Conservation (phyloP, 139 green algal species). For the Micromonas commoda region DNA sequence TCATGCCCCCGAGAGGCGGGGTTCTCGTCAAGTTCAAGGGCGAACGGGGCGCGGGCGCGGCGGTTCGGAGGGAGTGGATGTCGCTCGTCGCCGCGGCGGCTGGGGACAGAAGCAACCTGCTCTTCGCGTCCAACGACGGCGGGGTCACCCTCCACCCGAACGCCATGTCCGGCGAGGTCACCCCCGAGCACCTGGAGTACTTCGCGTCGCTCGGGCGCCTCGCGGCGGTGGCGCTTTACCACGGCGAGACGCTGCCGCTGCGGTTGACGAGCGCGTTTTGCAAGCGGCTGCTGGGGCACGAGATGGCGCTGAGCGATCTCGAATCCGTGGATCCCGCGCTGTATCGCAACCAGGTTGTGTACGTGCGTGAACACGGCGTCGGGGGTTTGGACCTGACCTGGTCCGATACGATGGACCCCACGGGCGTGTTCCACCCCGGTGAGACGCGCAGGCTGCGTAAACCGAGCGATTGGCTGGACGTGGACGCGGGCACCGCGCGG, state of each 20-base stretch:
- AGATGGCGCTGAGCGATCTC: neutral
- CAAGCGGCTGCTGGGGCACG: neutral
- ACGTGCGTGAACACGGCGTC: neutral
- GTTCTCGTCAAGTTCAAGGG: neutral
- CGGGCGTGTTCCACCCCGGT: neutral
- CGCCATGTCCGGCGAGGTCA: neutral
- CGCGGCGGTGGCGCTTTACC: neutral
- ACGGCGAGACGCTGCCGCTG: constrained; percentile 2
- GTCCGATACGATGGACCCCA: neutral
- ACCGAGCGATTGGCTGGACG: too few species aligned
- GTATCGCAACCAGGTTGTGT: neutral
- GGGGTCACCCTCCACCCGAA: neutral
- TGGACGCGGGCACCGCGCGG: too few species aligned
- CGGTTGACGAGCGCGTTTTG: neutral
- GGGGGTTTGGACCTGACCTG: neutral
- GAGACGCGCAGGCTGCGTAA: too few species aligned
- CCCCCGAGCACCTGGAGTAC: neutral
- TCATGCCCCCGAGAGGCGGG: neutral
- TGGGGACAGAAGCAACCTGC: neutral
- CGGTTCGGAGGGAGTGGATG: constrained; percentile 5
- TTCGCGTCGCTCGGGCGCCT: neutral
- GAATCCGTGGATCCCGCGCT: neutral
- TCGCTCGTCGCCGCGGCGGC: neutral
- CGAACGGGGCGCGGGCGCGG: neutral
- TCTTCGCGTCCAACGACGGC: neutral